These are phyloP conservation scores for Micractinium conductrix DNA, from an alignment of 139 green algal species.

Conservation along the genomic window DNA sequence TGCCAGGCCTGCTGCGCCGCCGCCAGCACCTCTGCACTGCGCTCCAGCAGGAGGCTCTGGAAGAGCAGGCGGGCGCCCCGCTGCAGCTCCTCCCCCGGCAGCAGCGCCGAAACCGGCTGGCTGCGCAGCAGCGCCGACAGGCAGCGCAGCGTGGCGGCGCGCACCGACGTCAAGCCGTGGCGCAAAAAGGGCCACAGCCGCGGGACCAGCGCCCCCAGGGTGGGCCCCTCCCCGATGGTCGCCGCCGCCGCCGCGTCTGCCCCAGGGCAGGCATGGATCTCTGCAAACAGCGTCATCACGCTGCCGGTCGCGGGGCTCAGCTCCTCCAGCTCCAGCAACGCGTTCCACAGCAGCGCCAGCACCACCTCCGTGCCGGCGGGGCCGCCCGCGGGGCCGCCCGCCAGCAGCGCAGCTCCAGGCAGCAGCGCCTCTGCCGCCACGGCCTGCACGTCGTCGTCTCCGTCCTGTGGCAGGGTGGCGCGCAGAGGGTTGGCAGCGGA, in stretches of 20 bases:
- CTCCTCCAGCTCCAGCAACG: conserved; percentile 84
- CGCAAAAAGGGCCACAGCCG: conserved; percentile 84
- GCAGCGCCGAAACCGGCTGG: neutral
- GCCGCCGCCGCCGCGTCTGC: neutral
- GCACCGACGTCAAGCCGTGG: conserved; percentile 81
- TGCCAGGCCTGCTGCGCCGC: conserved; percentile 68
- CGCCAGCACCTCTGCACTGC: conserved; percentile 52
- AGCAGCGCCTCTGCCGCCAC: conserved; percentile 91
- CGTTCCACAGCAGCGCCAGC: conserved; percentile 70
- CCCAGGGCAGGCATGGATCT: conserved; percentile 57
- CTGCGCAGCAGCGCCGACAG: conserved; percentile 58
- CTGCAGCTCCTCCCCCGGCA: conserved; percentile 60
- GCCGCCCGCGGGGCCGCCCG: neutral
- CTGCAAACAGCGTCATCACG: conserved; percentile 80
- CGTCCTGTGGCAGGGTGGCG: conserved; percentile 58
- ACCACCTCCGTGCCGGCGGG: conserved; percentile 43
- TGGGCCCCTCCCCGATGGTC: neutral
- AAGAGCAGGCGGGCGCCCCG: conserved; percentile 68
- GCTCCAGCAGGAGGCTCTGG: conserved; percentile 84
- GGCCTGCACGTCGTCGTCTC: conserved; percentile 92
- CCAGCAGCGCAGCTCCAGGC: conserved; percentile 71
- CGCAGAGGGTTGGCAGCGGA: neutral
- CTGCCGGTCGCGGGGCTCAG: conserved; percentile 79
- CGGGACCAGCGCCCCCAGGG: conserved; percentile 53
- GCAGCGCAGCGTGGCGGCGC: conserved; percentile 69